phyloP scores from a whole-genome alignment of 257 asterid genomes.

The Solanum gandarillasii region DNA sequence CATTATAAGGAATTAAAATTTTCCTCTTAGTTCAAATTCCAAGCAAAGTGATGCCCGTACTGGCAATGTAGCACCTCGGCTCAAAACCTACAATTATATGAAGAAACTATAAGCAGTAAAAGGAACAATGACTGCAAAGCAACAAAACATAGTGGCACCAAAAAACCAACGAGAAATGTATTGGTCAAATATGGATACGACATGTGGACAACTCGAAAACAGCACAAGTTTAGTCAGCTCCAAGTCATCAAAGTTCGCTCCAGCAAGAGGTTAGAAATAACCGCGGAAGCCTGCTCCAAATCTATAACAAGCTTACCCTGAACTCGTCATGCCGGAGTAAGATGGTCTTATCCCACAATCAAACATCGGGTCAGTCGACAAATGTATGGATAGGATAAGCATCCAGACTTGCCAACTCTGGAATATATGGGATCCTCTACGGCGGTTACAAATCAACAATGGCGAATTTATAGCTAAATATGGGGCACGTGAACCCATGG shows the following conservation, averaged over 20 bases:
- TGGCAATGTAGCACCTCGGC: neutral
- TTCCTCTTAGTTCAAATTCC: neutral
- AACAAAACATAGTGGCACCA: neutral
- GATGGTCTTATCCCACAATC: neutral
- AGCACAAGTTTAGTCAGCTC: neutral
- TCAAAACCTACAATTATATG: neutral
- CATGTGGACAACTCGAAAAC: neutral
- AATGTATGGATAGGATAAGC: neutral
- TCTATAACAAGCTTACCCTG: neutral
- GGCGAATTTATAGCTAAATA: neutral
- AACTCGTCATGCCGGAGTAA: neutral
- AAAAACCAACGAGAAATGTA: neutral
- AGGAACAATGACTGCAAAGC: neutral
- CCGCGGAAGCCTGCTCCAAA: neutral
- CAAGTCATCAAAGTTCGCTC: neutral
- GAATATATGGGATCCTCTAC: neutral
- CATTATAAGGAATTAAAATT: conserved; percentile 22
- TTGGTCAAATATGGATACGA: neutral
- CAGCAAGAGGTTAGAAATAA: neutral
- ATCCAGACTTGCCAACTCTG: neutral
- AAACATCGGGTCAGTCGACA: neutral
- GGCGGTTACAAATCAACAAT: neutral
- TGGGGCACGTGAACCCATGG: neutral
- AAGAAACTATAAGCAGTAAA: neutral
- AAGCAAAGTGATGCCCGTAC: neutral